Conservation (phyloP, 495 filamentous ascomycete species). For the Penicillium ochrochloron region DNA sequence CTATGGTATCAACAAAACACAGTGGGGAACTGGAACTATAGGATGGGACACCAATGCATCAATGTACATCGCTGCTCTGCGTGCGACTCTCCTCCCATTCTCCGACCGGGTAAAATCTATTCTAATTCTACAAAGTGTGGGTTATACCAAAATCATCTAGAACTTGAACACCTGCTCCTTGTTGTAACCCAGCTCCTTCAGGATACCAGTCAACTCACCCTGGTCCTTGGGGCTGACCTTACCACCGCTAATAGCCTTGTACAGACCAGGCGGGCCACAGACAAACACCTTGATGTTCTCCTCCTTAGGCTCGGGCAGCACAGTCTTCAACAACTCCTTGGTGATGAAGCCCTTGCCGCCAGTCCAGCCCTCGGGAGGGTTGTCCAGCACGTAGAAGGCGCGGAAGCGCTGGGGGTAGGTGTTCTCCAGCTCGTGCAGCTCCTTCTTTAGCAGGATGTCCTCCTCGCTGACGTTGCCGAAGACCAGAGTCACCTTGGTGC, state of each 20-base stretch:
- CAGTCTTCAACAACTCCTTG: slow-evolving; percentile 90
- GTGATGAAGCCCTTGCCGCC: slow-evolving; percentile 76
- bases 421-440: slow-evolving; percentile 84
- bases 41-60: slow-evolving; percentile 22
- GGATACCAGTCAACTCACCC: slow-evolving; percentile 80
- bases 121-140: slow-evolving; percentile 25
- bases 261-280: slow-evolving; percentile 89
- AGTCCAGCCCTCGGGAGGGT: slow-evolving; percentile 80
- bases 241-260: slow-evolving; percentile 85
- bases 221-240: slow-evolving; percentile 93
- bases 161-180: slow-evolving; percentile 99
- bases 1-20: slow-evolving; percentile 8
- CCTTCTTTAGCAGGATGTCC: slow-evolving; percentile 85
- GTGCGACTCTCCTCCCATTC: neutral
- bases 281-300: slow-evolving; percentile 93
- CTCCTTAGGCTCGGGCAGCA: slow-evolving; percentile 84
- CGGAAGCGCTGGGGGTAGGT: slow-evolving; percentile 91
- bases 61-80: slow-evolving; percentile 20
- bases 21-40: neutral
- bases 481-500: slow-evolving; percentile 93
- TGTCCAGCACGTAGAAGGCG: slow-evolving; percentile 87
- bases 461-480: slow-evolving; percentile 86
- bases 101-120: slow-evolving; percentile 8
- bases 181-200: slow-evolving; percentile 90
- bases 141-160: slow-evolving; percentile 47